Percentiles rank a stretch among this genome's conserved stretches.
Conservation (phyloP, 2,329 filamentous ascomycete species). For the Neonectria hederae region DNA sequence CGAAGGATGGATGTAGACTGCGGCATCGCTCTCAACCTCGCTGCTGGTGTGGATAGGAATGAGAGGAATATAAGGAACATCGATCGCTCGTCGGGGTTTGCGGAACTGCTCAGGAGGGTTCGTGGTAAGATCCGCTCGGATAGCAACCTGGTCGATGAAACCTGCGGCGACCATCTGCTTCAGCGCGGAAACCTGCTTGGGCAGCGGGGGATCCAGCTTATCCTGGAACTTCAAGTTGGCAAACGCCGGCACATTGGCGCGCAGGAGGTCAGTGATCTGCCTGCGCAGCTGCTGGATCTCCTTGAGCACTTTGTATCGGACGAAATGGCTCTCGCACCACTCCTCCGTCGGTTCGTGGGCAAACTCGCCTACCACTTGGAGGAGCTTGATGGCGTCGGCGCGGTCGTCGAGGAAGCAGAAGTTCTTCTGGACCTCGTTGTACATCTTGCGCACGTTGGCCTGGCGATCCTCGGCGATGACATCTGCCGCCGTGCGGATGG, state of each 20-base stretch:
- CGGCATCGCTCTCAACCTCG: conserved; percentile 63
- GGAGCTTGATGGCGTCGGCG: conserved; percentile 88
- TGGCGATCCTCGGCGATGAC: conserved; percentile 76
- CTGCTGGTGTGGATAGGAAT: conserved; percentile 67
- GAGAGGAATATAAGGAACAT: conserved; percentile 90
- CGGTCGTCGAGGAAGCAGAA: conserved; percentile 84
- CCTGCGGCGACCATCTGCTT: conserved; percentile 93
- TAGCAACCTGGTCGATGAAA: conserved; percentile 93
- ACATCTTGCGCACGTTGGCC: conserved; percentile 68
- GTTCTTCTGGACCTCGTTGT: conserved; percentile 77
- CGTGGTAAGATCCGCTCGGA: conserved; percentile 87
- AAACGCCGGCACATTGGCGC: conserved; percentile 75
- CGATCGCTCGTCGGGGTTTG: conserved; percentile 85
- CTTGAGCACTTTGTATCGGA: conserved; percentile 85
- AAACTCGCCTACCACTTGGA: conserved; percentile 89
- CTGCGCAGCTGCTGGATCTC: conserved; percentile 85
- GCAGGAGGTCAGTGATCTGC: conserved; percentile 85
- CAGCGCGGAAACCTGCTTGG: conserved; percentile 78
- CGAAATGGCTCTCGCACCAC: conserved; percentile 86
- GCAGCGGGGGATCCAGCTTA: conserved; percentile 66
- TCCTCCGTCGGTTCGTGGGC: conserved; percentile 75
- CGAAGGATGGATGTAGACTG: conserved; percentile 88
- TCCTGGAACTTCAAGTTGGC: conserved; percentile 65
- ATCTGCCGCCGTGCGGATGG: conserved; percentile 71
- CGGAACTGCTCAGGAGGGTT: conserved; percentile 72